These are phyloP conservation scores for Diplocarpon rosae DNA, from an alignment of 2,329 filamentous ascomycete species.

Conservation along the genomic window DNA sequence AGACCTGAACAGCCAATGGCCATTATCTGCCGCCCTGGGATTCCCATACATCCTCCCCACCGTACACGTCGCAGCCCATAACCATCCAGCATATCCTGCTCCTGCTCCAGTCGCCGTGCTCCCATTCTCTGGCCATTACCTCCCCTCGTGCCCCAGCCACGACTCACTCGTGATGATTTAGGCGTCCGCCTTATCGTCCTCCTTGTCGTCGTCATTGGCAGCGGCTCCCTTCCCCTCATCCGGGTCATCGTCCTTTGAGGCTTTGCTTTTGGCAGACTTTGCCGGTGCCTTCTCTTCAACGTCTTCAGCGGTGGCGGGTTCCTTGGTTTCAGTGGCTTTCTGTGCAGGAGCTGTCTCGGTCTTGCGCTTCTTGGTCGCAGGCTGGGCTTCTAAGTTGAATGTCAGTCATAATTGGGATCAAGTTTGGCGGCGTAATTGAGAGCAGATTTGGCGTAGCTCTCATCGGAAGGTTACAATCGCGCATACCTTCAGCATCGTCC, in stretches of 20 bases:
- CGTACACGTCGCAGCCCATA: not conserved
- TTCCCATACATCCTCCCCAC: not conserved
- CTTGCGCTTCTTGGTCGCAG: slow-evolving; percentile 24
- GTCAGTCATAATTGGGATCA: not conserved
- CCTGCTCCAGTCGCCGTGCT: not conserved
- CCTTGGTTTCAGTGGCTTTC: slow-evolving; percentile 8
- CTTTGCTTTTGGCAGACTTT: slow-evolving; percentile 5
- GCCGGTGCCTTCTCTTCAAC: slow-evolving; percentile 8
- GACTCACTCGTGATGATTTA: not conserved
- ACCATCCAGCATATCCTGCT: slow-evolving; percentile 1
- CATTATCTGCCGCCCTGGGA: not conserved
- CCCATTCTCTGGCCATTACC: not conserved
- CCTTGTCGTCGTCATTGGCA: slow-evolving; percentile 12
- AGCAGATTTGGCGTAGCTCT: not conserved
- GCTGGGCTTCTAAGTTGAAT: slow-evolving; percentile 11
- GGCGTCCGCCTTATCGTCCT: slow-evolving; percentile 12
- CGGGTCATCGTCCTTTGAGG: slow-evolving; percentile 7
- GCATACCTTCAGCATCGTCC: slow-evolving; percentile 16
- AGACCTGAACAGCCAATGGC: slow-evolving; percentile 6
- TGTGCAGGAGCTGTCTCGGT: slow-evolving; percentile 8
- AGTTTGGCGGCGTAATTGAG: not conserved
- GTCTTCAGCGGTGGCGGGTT: slow-evolving; percentile 7
- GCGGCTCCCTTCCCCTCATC: slow-evolving; percentile 9
- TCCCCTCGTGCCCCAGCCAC: not conserved
- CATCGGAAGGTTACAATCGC: not conserved